These are phyloP conservation scores for Boletus rex-veris DNA, from an alignment of 768 basidiomycete genomes.

Conservation along the genomic window DNA sequence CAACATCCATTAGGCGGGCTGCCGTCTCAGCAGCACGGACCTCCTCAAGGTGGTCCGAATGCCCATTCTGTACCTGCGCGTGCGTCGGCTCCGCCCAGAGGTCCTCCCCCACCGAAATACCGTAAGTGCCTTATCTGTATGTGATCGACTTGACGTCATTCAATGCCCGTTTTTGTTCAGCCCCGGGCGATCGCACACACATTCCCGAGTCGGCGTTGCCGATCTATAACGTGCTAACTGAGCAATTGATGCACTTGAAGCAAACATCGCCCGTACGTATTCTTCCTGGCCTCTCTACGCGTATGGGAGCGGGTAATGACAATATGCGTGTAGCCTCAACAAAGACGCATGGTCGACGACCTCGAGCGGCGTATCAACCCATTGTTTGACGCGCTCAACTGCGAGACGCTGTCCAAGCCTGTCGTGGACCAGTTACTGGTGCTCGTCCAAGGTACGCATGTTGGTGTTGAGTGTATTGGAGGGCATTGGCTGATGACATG, in stretches of 20 bases:
- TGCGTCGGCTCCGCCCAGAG: constrained; percentile 33
- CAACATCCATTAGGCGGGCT: constrained; percentile 29
- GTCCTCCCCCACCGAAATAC: constrained; percentile 51
- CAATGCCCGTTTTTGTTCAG: constrained; percentile 36
- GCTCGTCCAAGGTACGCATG: constrained; percentile 63
- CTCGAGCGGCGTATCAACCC: constrained; percentile 82
- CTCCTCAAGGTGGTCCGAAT: constrained; percentile 29
- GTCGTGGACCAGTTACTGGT: constrained; percentile 71
- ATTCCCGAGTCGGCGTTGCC: constrained; percentile 70
- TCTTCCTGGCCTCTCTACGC: too few relatives aligned
- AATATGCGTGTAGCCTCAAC: constrained; percentile 53
- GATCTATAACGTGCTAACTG: constrained; percentile 62
- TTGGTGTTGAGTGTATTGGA: neutral
- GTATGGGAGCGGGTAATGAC: too few relatives aligned
- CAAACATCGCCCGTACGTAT: constrained; percentile 70
- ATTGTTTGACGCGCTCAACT: constrained; percentile 90
- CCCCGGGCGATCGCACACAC: constrained; percentile 88
- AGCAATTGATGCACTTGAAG: constrained; percentile 62
- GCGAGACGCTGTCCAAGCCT: constrained; percentile 68
- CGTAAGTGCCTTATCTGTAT: constrained; percentile 41
- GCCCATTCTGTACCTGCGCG: constrained; percentile 25
- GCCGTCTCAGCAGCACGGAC: constrained; percentile 28
- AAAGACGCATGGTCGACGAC: constrained; percentile 83
- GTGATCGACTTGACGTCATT: neutral
- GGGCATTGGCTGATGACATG: neutral